A percentile compares a stretch with the other conserved stretches of the same genome.
Evolutionary conservation across 306 rosid genomes (phyloP).

Genomic region (Sesbania bispinosa): DNA sequence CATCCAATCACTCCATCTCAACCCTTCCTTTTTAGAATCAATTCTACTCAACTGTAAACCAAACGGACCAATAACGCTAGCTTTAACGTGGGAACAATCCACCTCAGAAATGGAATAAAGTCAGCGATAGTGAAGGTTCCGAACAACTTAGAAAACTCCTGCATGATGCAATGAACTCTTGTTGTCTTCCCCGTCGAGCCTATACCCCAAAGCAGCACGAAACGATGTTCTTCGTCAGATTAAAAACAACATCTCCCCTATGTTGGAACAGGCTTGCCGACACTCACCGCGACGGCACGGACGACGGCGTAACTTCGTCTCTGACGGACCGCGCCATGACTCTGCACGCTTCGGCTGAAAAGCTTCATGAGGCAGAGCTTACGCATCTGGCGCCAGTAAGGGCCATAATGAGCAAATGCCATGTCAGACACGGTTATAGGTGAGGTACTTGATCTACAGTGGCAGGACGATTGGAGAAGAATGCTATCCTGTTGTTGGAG

Average conservation of each 20-base stretch:
- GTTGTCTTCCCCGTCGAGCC: slow-evolving; percentile 51
- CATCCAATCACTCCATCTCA: too few species aligned
- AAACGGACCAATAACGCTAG: too few species aligned
- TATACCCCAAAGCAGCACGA: slow-evolving; percentile 71
- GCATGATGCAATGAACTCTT: slow-evolving; percentile 64
- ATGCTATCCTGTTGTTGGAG: too few species aligned
- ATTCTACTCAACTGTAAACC: too few species aligned
- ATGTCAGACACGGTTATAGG: slow-evolving; percentile 80
- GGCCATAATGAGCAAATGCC: slow-evolving; percentile 85
- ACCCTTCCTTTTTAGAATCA: too few species aligned
- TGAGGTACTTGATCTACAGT: slow-evolving; percentile 62
- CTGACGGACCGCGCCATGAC: slow-evolving; percentile 73
- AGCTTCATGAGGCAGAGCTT: slow-evolving; percentile 72
- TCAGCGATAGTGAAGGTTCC: slow-evolving; percentile 72
- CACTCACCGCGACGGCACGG: background rate
- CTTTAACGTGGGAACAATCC: slow-evolving; percentile 84
- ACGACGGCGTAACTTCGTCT: slow-evolving; percentile 48
- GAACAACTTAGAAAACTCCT: slow-evolving; percentile 71
- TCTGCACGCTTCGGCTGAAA: slow-evolving; percentile 68
- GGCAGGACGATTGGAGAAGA: slow-evolving; percentile 74
- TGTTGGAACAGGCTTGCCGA: slow-evolving; percentile 41
- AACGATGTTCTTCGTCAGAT: slow-evolving; percentile 45
- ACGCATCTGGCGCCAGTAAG: slow-evolving; percentile 88
- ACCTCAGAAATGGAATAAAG: slow-evolving; percentile 51
- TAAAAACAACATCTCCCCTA: slow-evolving; percentile 63